Evolutionary conservation across 192 early-diverging fungal species (phyloP), one percentile per base, ranked within the genome.

Genomic region (Ambispora gerdemannii): DNA sequence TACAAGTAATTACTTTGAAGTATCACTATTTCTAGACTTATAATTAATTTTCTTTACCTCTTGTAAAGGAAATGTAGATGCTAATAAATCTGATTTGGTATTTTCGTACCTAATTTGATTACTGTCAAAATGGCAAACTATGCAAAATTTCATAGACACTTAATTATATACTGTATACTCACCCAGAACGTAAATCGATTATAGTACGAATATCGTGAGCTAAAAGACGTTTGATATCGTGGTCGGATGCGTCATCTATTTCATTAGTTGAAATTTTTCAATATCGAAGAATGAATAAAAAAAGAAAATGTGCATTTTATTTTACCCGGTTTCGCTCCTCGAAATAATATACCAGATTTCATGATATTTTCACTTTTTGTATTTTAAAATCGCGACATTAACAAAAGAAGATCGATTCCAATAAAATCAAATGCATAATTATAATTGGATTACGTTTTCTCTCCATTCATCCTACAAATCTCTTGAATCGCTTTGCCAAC

Each of bases 101-200:
- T 1, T 50, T 61, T 60, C 56, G 36, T 71, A 49, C 49, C 58
- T 50, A 49, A 61, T 36, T 61, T n/a, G n/a, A n/a, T n/a, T n/a
- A n/a, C n/a, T n/a, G n/a, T n/a, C n/a, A n/a, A n/a, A n/a, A n/a
- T n/a, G n/a, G n/a, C n/a, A n/a, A n/a, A 27, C 32, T 31, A 68
- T 24, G 32, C 35, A 38, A 68, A 56, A 52, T 52, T 24, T 25
- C 50, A 33, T 35, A 31, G 17, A 32, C 0, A 2, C 1, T 43
- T 55, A 24, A 27, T 1, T 6, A 52, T 38, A 71, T 30, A 31
- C 22, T 17, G 11, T 19, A 22, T 10, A 53, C 1, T 25, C 34
- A 72, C 72, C 72, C 35, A 1, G 65, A 47, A 67, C 72, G 24
- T 7, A 74, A 61, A 31, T 74, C 72, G 25, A 74, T 20, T 17